phyloP scores from a whole-genome alignment of 2,329 filamentous ascomycete genomes.

The Curvularia hawaiiensis region DNA sequence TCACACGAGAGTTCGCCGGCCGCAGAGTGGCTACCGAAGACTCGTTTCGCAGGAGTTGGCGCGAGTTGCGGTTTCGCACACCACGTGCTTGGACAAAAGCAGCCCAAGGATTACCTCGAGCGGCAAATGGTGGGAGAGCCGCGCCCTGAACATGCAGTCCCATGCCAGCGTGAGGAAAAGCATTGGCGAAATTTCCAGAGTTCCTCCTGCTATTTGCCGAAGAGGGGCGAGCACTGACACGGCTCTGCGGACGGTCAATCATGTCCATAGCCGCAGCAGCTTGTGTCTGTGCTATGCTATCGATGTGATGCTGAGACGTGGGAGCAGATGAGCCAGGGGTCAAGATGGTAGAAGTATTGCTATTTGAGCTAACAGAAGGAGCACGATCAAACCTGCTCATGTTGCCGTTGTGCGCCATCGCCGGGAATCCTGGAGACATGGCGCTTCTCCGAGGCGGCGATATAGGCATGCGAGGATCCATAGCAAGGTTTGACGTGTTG shows the following conservation, averaged over 20 bases:
- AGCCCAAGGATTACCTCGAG: slow-evolving; percentile 45
- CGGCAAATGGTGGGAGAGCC: slow-evolving; percentile 36
- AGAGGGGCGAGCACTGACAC: slow-evolving; percentile 43
- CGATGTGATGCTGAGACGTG: slow-evolving; percentile 34
- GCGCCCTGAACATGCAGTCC: slow-evolving; percentile 43
- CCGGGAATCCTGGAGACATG: slow-evolving; percentile 29
- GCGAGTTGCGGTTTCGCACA: slow-evolving; percentile 36
- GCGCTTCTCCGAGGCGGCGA: slow-evolving; percentile 40
- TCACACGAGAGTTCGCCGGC: slow-evolving; percentile 41
- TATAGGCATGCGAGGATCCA: slow-evolving; percentile 30
- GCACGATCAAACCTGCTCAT: slow-evolving; percentile 30
- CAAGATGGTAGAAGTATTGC: slow-evolving; percentile 33
- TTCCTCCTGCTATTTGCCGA: slow-evolving; percentile 44
- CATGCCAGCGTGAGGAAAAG: slow-evolving; percentile 38
- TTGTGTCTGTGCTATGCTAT: slow-evolving; percentile 37
- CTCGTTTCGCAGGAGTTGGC: slow-evolving; percentile 45
- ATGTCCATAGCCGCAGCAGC: slow-evolving; percentile 37
- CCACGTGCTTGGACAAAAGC: slow-evolving; percentile 41
- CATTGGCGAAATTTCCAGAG: slow-evolving; percentile 40
- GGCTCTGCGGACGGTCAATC: slow-evolving; percentile 47
- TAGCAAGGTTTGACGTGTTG: slow-evolving; percentile 31
- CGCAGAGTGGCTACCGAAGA: slow-evolving; percentile 47
- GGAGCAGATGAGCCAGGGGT: slow-evolving; percentile 39
- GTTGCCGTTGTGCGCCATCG: slow-evolving; percentile 20
- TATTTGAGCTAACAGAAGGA: slow-evolving; percentile 36